Evolutionary conservation across 345 rosid genomes (phyloP).

Genomic region (Citrus sp.): DNA sequence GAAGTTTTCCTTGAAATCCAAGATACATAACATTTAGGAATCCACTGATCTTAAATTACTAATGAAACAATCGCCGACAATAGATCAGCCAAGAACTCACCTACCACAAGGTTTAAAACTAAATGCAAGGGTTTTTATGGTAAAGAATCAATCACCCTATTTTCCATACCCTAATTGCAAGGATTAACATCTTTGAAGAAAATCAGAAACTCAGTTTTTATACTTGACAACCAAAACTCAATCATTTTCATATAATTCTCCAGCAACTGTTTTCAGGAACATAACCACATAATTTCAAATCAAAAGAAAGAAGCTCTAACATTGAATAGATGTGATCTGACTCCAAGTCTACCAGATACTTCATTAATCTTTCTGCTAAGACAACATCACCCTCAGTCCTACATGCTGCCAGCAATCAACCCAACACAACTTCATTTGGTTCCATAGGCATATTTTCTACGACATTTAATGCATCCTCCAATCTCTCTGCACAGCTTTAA

Average conservation of each 20-base stretch:
- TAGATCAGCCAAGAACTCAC: too few species aligned
- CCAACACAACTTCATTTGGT: constrained; percentile 72
- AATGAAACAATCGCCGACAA: too few species aligned
- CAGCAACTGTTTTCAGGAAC: constrained; percentile 18
- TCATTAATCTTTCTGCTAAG: constrained; percentile 55
- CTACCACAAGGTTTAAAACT: too few species aligned
- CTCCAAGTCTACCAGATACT: constrained; percentile 42
- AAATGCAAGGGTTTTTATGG: too few species aligned
- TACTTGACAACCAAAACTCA: not conserved
- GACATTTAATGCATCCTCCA: constrained; percentile 63
- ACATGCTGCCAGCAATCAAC: constrained; percentile 76
- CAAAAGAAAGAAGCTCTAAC: constrained; percentile 47
- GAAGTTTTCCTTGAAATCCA: too few species aligned
- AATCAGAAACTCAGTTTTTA: too few species aligned
- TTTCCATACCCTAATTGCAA: too few species aligned
- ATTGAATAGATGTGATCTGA: constrained; percentile 34
- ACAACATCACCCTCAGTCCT: constrained; percentile 43
- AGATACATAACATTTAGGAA: too few species aligned
- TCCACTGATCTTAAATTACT: too few species aligned
- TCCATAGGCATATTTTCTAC: constrained; percentile 65
- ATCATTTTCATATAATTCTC: constrained; percentile 18
- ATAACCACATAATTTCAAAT: constrained; percentile 33
- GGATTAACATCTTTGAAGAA: too few species aligned
- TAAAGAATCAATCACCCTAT: too few species aligned
- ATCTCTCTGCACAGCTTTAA: constrained; percentile 70